These are phyloP conservation scores for Dimargaris cristalligena DNA, from an alignment of 192 early-diverging fungal species.

Conservation along the genomic window DNA sequence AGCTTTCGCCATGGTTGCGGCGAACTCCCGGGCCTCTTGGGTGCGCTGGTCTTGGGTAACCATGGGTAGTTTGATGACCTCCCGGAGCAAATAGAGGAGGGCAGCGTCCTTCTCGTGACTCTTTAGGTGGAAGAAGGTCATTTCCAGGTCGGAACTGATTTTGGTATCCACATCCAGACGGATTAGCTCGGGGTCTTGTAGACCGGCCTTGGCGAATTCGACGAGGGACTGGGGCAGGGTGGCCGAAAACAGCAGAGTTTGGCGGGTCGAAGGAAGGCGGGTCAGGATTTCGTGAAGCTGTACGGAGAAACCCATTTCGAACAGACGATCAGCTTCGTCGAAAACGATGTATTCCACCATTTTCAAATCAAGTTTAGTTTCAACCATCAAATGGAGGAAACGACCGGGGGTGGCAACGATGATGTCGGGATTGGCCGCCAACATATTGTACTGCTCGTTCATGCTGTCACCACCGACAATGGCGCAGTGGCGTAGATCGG, in stretches of 20 bases:
- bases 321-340: slow-evolving; percentile 97
- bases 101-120: slow-evolving; percentile 81
- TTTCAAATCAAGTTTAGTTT: slow-evolving; percentile 78
- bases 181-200: slow-evolving; percentile 82
- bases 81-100: slow-evolving; percentile 63
- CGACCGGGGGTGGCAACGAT: slow-evolving; percentile 73
- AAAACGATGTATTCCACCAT: slow-evolving; percentile 92
- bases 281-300: slow-evolving; percentile 86
- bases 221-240: slow-evolving; percentile 84
- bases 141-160: slow-evolving; percentile 86
- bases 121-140: slow-evolving; percentile 81
- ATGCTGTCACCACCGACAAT: slow-evolving; percentile 92
- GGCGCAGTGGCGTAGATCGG: slow-evolving; percentile 72
- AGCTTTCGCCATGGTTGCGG: slow-evolving; percentile 10
- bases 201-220: slow-evolving; percentile 93
- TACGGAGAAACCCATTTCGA: slow-evolving; percentile 92
- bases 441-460: slow-evolving; percentile 90
- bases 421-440: slow-evolving; percentile 91
- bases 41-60: slow-evolving; percentile 28
- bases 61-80: slow-evolving; percentile 53
- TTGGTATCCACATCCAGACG: slow-evolving; percentile 91
- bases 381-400: slow-evolving; percentile 67
- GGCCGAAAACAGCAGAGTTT: slow-evolving; percentile 90
- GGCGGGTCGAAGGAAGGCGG: slow-evolving; percentile 64
- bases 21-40: slow-evolving; percentile 16